phyloP scores from a whole-genome alignment of 176 grass and related monocot species.

The Neostapfia colusana region DNA sequence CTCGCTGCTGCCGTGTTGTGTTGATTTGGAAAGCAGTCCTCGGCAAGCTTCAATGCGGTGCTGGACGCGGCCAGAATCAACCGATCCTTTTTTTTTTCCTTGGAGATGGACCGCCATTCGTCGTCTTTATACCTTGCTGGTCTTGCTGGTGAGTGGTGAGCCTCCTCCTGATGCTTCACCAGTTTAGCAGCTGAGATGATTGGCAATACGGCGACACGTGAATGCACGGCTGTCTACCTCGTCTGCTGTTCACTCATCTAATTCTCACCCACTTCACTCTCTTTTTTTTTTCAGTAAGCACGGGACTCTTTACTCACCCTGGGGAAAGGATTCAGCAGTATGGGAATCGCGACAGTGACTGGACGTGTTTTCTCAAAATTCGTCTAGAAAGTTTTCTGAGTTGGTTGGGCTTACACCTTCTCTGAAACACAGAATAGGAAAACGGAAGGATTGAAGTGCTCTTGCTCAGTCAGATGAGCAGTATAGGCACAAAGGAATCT shows the following conservation, averaged over 20 bases:
- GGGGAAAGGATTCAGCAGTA: background rate
- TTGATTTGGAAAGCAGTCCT: background rate
- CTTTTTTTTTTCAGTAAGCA: background rate
- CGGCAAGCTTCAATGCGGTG: background rate
- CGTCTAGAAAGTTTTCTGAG: background rate
- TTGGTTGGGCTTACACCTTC: background rate
- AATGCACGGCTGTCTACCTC: background rate
- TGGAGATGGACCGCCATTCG: background rate
- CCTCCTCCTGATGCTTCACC: background rate
- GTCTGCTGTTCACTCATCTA: background rate
- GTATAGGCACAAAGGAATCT: too few species aligned
- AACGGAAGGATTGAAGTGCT: too few species aligned
- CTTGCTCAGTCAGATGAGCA: too few species aligned
- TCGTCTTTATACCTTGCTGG: background rate
- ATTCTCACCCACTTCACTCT: background rate
- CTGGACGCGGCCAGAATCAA: constrained; percentile 27
- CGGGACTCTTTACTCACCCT: background rate
- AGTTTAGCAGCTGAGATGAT: background rate
- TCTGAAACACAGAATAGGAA: too few species aligned
- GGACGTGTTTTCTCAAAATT: background rate
- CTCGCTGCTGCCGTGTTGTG: background rate
- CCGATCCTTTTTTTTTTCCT: background rate
- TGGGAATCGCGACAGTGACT: background rate
- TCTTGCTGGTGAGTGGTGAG: background rate
- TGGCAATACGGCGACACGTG: background rate